These are phyloP conservation scores for Brassica hybrid DNA, from an alignment of 441 rosid genomes.

Conservation along the genomic window DNA sequence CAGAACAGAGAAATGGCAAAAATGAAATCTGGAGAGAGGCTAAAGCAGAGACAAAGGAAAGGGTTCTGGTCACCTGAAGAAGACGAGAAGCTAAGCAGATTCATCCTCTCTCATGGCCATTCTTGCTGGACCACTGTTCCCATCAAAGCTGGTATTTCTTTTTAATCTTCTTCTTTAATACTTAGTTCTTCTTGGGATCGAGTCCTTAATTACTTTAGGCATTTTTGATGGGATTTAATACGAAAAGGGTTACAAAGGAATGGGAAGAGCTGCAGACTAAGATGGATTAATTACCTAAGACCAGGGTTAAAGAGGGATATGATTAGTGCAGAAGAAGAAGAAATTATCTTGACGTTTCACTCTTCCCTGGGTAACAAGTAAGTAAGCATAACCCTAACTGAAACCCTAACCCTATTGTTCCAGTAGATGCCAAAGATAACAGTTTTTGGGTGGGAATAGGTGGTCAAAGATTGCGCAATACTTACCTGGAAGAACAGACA, in stretches of 20 bases:
- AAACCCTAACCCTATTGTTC: conserved; percentile 11
- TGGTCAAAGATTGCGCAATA: conserved; percentile 82
- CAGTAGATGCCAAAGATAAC: neutral
- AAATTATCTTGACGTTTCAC: conserved; percentile 67
- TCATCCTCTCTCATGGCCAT: conserved; percentile 59
- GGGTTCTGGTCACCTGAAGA: conserved; percentile 84
- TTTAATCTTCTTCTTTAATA: neutral
- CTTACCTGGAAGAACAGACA: conserved; percentile 89
- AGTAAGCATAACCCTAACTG: conserved; percentile 50
- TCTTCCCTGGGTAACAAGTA: conserved; percentile 90
- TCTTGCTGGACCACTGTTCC: conserved; percentile 74
- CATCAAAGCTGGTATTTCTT: conserved; percentile 53
- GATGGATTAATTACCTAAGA: conserved; percentile 89
- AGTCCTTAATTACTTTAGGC: neutral
- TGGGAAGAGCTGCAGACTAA: conserved; percentile 90
- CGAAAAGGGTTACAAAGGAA: conserved; percentile 79
- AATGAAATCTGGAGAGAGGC: conserved; percentile 51
- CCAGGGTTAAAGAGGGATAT: conserved; percentile 79
- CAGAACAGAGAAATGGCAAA: conserved; percentile 42
- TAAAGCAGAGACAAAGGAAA: conserved; percentile 57
- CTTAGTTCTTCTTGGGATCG: neutral
- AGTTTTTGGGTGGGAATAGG: conserved; percentile 41
- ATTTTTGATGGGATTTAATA: neutral
- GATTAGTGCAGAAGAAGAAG: conserved; percentile 64
- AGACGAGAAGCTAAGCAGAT: conserved; percentile 60